Base-by-base conservation (phyloP, 192 early-diverging fungal species). In the Coemansia sp. region DNA sequence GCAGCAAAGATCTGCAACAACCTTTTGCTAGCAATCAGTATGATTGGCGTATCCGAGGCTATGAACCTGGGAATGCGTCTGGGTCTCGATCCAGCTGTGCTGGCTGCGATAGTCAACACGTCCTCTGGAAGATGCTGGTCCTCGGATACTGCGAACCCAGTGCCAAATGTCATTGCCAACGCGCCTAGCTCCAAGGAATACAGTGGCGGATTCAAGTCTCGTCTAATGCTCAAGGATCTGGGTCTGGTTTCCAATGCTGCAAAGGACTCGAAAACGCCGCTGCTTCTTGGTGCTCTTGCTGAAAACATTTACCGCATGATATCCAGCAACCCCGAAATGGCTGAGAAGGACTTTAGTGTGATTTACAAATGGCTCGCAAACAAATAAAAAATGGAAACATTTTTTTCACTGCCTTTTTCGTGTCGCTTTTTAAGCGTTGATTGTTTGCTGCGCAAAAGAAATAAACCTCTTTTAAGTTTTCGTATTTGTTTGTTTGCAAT, bases 1-100 rank as follows among this genome's bases (percentile, higher is more conserved):
- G 90, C 92, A 0, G 95, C 94, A 56, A 99, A 99, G 75, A 95
- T 99, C 52, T 94, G 93, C 84, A 99, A 99, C 85, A 99, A 99
- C 74, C 92, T 97, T 89, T 72, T 99, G 32, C 83, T 98, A 28
- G 96, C 92, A 10, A 92, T 95, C 66, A 89, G 89, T 20, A 99
- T 99, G 96, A 85, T 96, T 34, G 96, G 90, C 20, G 89, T 91
- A 0, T 85, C 91, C 0, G 96, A 99, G 83, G 87, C 96, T 7
- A 91, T 99, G 90, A 91, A 92, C 68, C 86, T 99, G 10, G 96
- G 96, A 20, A 80, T 90, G 18, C 77, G 88, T 48, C 82, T 95
- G 56, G 95, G 95, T 25, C 91, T 99, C 79, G 93, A 96, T 66
- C 89, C 96, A 7, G 84, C 85, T 14, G 82, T 96, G 7, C 80